A percentile compares a stretch with the other conserved stretches of the same genome.
These are phyloP conservation scores for Kentomonas sorsogonicus DNA, from an alignment of 208 protist genomes.

Conservation along the genomic window DNA sequence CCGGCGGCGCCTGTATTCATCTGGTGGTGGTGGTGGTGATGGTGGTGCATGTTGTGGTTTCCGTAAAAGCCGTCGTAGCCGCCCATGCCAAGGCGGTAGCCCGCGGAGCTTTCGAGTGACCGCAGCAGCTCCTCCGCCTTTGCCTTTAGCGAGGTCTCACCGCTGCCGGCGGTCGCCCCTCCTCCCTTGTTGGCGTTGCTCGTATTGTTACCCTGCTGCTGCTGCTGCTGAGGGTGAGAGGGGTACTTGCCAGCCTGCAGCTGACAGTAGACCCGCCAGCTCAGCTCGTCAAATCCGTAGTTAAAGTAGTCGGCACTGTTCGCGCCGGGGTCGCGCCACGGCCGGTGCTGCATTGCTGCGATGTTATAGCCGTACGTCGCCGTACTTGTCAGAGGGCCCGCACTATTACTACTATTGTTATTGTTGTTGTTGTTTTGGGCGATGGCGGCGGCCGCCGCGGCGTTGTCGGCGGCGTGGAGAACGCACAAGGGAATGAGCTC, in stretches of 20 bases:
- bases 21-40: neutral
- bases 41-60: neutral
- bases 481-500: slow-evolving; percentile 69
- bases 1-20: neutral
- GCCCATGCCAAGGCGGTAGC: slow-evolving; percentile 1
- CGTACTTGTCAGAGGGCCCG: slow-evolving; percentile 55
- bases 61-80: slow-evolving; percentile 10
- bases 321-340: slow-evolving; percentile 71
- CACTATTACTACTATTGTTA: too few relatives aligned
- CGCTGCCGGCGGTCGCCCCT: too few relatives aligned
- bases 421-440: too few relatives aligned
- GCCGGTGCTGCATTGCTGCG: slow-evolving; percentile 65
- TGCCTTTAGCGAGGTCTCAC: slow-evolving; percentile 48
- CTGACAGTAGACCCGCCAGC: slow-evolving; percentile 79
- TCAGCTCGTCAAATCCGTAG: slow-evolving; percentile 87
- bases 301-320: slow-evolving; percentile 89
- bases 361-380: slow-evolving; percentile 84
- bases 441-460: too few relatives aligned
- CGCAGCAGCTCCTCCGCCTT: slow-evolving; percentile 53
- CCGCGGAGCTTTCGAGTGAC: slow-evolving; percentile 21
- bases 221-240: too few relatives aligned
- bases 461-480: too few relatives aligned
- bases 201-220: too few relatives aligned
- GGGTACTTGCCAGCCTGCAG: slow-evolving; percentile 73
- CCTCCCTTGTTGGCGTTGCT: too few relatives aligned